Conservation (phyloP, 2,329 filamentous ascomycete species). For the Neurospora sp. region DNA sequence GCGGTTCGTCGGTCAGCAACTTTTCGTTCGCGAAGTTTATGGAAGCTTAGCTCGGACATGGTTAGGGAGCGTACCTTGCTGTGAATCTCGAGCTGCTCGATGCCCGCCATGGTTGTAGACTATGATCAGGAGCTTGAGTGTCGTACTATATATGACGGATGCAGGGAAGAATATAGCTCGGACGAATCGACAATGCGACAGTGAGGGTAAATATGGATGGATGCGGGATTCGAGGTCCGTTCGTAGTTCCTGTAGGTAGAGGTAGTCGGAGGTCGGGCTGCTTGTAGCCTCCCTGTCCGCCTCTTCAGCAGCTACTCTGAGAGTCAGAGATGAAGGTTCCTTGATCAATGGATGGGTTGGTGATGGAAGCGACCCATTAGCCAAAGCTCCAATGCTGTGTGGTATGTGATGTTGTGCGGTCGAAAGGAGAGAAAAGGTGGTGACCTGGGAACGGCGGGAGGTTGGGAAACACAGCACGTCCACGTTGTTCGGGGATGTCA, state of each 20-base stretch:
- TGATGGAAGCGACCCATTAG: not conserved
- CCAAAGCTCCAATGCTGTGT: not conserved
- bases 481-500: not conserved
- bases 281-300: not conserved
- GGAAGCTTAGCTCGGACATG: not conserved
- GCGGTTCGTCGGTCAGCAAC: not conserved
- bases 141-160: not conserved
- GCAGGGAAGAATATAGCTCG: not conserved
- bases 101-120: constrained; percentile 61
- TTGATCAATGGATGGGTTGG: not conserved
- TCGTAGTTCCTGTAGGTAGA: not conserved
- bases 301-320: not conserved
- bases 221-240: not conserved
- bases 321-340: not conserved
- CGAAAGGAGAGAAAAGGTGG: not conserved
- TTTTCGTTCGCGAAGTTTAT: not conserved
- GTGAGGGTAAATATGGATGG: not conserved
- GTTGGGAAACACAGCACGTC: not conserved
- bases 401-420: not conserved
- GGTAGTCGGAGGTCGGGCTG: too few species aligned
- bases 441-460: not conserved
- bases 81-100: constrained; percentile 94
- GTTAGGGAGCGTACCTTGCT: constrained; percentile 63
- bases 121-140: not conserved
- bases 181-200: not conserved